phyloP scores from a whole-genome alignment of 2,329 filamentous ascomycete genomes.

The Elsinoe necatrix region DNA sequence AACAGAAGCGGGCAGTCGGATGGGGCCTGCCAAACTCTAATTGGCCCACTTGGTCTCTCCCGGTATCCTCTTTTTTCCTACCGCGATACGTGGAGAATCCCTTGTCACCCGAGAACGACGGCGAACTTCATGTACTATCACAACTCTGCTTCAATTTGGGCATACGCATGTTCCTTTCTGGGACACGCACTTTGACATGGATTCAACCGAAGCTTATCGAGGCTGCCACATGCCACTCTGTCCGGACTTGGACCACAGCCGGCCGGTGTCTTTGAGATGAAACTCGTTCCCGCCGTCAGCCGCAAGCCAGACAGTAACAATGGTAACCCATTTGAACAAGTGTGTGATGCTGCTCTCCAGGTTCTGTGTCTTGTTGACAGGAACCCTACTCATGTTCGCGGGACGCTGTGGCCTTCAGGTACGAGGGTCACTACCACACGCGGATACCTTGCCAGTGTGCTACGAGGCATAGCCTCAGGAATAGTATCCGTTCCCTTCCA shows the following conservation, averaged over 20 bases:
- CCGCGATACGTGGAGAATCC: not conserved
- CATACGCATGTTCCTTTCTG: not conserved
- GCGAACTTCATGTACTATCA: not conserved
- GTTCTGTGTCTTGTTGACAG: not conserved
- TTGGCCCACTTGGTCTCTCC: not conserved
- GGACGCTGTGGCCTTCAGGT: not conserved
- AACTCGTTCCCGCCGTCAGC: slow-evolving; percentile 10
- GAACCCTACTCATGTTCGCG: not conserved
- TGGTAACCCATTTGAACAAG: not conserved
- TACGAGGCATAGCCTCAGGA: not conserved
- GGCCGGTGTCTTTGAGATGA: slow-evolving; percentile 2
- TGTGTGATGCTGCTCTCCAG: not conserved
- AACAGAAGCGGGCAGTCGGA: slow-evolving; percentile 13
- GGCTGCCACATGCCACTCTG: not conserved
- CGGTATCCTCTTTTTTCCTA: not conserved
- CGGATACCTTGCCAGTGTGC: not conserved
- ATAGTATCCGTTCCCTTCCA: not conserved
- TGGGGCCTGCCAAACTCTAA: slow-evolving; percentile 5
- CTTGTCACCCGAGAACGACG: not conserved
- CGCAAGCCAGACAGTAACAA: not conserved
- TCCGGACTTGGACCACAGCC: slow-evolving; percentile 10
- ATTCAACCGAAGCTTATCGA: not conserved
- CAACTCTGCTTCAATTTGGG: not conserved
- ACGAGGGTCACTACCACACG: not conserved
- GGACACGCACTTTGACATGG: not conserved